Conservation (phyloP, 805 yeast species). For the Candida vartiovaarae region DNA sequence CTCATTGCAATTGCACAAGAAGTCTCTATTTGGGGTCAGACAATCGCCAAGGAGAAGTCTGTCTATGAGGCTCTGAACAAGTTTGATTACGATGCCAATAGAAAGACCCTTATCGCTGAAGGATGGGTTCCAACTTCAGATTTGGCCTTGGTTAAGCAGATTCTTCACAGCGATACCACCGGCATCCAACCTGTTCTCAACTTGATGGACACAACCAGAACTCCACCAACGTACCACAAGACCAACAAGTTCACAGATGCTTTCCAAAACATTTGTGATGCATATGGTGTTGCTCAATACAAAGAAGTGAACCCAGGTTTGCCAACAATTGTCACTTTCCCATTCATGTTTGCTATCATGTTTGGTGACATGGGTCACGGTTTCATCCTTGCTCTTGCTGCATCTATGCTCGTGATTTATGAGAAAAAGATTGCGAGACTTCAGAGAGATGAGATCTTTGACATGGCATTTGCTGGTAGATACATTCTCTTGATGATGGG, state of each 20-base stretch:
- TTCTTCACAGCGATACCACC: constrained; percentile 60
- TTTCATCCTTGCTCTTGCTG: constrained; percentile 69
- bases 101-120: constrained; percentile 77
- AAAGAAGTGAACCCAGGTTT: constrained; percentile 95
- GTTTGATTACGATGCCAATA: constrained; percentile 72
- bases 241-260: constrained; percentile 91
- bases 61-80: constrained; percentile 77
- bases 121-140: constrained; percentile 94
- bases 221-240: constrained; percentile 92
- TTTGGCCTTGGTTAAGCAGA: constrained; percentile 48
- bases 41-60: constrained; percentile 73
- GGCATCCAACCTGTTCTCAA: constrained; percentile 52
- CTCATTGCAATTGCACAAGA: constrained; percentile 70
- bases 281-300: constrained; percentile 90
- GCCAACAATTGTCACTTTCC: constrained; percentile 92
- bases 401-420: constrained; percentile 59
- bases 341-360: constrained; percentile 98
- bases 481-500: constrained; percentile 93
- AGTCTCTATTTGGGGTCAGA: constrained; percentile 64
- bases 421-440: constrained; percentile 64
- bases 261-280: constrained; percentile 89
- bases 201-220: constrained; percentile 55
- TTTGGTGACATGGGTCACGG: constrained; percentile 99
- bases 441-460: constrained; percentile 88
- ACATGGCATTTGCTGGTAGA: constrained; percentile 93